Evolutionary conservation across 345 rosid species (phyloP).

Genomic region (Trapa bicornis): DNA sequence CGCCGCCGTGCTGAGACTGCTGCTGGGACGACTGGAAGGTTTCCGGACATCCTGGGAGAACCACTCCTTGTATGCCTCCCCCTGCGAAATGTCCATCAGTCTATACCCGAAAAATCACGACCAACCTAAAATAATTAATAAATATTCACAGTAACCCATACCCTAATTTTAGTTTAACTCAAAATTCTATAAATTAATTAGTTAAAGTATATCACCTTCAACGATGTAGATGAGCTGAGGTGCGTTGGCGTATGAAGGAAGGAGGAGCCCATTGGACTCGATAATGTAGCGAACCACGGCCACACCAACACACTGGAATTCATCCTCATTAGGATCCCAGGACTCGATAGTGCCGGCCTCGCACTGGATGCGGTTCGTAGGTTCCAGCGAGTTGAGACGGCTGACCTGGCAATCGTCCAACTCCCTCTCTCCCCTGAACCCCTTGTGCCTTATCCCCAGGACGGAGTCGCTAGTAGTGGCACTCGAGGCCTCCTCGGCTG

Average conservation of each 20-base stretch:
- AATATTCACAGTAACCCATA: too few species aligned
- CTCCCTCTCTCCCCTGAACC: not conserved
- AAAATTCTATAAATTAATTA: too few species aligned
- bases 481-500: not conserved
- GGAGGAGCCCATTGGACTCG: constrained; percentile 39
- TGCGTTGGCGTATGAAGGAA: constrained; percentile 35
- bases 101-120: too few species aligned
- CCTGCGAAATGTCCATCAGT: constrained; percentile 13
- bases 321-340: constrained; percentile 42
- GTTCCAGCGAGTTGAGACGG: constrained; percentile 36
- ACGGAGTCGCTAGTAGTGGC: not conserved
- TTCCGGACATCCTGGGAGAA: constrained; percentile 59
- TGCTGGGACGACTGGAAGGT: constrained; percentile 44
- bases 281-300: constrained; percentile 29
- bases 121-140: too few species aligned
- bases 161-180: too few species aligned
- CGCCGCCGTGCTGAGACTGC: constrained; percentile 1
- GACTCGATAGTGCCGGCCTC: constrained; percentile 50
- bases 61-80: constrained; percentile 27
- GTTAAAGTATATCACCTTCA: not conserved
- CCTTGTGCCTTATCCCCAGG: not conserved
- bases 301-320: constrained; percentile 52
- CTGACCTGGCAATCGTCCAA: constrained; percentile 40
- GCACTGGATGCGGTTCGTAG: constrained; percentile 25
- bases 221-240: constrained; percentile 35